Evolutionary conservation across 2,329 filamentous ascomycete genomes (phyloP).

Genomic region (Sarocladium kiliense): DNA sequence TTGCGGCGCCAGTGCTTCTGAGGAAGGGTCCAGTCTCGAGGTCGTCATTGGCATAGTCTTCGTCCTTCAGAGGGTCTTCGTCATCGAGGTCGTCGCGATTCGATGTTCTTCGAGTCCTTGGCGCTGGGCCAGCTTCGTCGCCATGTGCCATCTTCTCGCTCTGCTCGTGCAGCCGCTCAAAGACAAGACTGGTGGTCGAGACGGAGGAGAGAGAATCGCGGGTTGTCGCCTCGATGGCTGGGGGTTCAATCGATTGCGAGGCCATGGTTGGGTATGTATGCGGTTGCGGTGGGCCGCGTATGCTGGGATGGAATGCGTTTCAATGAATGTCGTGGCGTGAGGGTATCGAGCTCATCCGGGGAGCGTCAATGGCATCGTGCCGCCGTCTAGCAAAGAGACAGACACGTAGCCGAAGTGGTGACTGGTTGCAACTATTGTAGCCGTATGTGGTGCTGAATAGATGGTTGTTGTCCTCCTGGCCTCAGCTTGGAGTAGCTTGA

Average conservation of each 20-base stretch:
- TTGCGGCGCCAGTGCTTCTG: conserved; percentile 26
- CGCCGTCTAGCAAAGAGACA: not conserved
- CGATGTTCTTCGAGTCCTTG: conserved; percentile 13
- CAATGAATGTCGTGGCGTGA: not conserved
- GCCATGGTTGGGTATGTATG: conserved; percentile 17
- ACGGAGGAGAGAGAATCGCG: conserved; percentile 64
- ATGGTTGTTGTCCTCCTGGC: not conserved
- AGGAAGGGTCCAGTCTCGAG: conserved; percentile 52
- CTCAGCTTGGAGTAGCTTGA: not conserved
- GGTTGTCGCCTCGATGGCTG: conserved; percentile 27
- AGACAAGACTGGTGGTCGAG: conserved; percentile 79
- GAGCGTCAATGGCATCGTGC: not conserved
- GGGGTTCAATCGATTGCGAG: conserved; percentile 15
- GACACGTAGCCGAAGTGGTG: not conserved
- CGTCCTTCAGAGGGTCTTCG: conserved; percentile 33
- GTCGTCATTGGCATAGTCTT: conserved; percentile 20
- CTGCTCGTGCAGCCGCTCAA: conserved; percentile 67
- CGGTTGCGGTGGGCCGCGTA: conserved; percentile 7
- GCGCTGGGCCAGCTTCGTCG: conserved; percentile 14
- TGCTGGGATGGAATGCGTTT: not conserved
- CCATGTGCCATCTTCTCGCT: conserved; percentile 25
- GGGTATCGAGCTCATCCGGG: not conserved
- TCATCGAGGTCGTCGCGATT: conserved; percentile 35
- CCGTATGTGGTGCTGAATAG: conserved; percentile 1
- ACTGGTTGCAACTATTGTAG: not conserved